Evolutionary conservation across 805 yeast species (phyloP), one percentile per base, ranked within the genome.

Genomic region (Candida krabiensis): DNA sequence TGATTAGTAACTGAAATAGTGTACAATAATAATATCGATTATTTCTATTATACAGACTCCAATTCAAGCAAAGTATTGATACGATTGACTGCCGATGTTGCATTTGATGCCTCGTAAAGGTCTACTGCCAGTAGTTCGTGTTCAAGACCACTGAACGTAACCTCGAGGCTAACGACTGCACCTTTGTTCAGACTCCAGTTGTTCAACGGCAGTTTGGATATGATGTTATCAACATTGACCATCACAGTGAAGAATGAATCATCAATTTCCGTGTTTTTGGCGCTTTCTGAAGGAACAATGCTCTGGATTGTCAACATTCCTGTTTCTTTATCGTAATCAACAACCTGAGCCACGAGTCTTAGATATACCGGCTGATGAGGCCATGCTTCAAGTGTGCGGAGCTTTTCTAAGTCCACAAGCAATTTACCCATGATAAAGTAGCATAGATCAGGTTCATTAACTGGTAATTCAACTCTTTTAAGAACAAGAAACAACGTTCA

Each of bases 401-500:
- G 29, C 21, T 45, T 30, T n/a, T 43, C 22, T 8, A 55, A 21
- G 16, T 46, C 40, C 8, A 51, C 41, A 12, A 52, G 36, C 12
- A 55, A 18, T 27, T 45, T 48, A 3, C 58, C 60, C 57, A 53
- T 53, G n/a, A n/a, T n/a, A n/a, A n/a, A n/a, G n/a, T n/a, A n/a
- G n/a, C n/a, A n/a, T n/a, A n/a, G n/a, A n/a, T n/a, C n/a, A n/a
- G n/a, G n/a, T n/a, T n/a, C n/a, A n/a, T n/a, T n/a, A n/a, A n/a
- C n/a, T n/a, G n/a, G n/a, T n/a, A n/a, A n/a, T n/a, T n/a, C n/a
- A n/a, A n/a, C n/a, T n/a, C n/a, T n/a, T n/a, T n/a, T n/a, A n/a
- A n/a, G n/a, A n/a, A n/a, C n/a, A n/a, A n/a, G n/a, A n/a, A n/a
- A n/a, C n/a, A n/a, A n/a, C n/a, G n/a, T n/a, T n/a, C n/a, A n/a